A percentile compares a stretch with the other conserved stretches of the same genome.
Conservation (phyloP, 1,284 basidiomycete genomes). For the Rhodotorula sp. region DNA sequence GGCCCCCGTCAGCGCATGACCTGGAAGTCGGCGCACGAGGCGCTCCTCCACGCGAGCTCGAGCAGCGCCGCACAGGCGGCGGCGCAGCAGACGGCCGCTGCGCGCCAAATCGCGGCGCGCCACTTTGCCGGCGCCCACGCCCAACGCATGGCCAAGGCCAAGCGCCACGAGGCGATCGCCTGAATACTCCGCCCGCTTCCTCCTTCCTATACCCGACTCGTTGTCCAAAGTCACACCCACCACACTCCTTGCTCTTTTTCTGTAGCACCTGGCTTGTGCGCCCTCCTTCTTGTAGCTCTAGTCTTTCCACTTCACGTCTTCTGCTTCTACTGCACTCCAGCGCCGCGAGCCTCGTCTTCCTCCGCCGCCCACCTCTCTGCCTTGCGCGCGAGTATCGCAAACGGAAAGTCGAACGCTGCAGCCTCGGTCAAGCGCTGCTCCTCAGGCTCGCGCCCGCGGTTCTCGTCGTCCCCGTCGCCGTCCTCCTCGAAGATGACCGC, state of each 20-base stretch:
- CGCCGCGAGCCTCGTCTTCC: not conserved
- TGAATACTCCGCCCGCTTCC: not conserved
- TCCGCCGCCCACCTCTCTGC: not conserved
- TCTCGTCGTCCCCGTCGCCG: not conserved
- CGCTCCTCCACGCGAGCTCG: not conserved
- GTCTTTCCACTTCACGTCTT: too few relatives aligned
- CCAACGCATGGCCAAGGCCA: not conserved
- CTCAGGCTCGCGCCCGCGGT: not conserved
- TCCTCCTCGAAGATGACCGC: constrained; percentile 4
- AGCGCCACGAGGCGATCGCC: constrained; percentile 1
- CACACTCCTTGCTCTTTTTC: too few relatives aligned
- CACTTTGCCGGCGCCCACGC: not conserved
- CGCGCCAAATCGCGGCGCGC: not conserved
- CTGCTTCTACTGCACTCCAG: too few relatives aligned
- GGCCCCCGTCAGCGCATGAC: not conserved
- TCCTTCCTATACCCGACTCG: not conserved
- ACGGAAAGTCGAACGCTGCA: not conserved
- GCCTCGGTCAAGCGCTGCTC: not conserved
- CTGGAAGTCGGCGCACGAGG: constrained; percentile 1
- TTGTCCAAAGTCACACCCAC: too few relatives aligned
- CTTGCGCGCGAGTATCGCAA: not conserved
- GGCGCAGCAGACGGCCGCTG: not conserved
- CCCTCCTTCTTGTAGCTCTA: too few relatives aligned
- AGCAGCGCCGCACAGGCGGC: constrained; percentile 1
- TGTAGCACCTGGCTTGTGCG: too few relatives aligned